Percentiles rank a stretch among this genome's conserved stretches.
Evolutionary conservation across 495 filamentous ascomycete genomes (phyloP).

Genomic region (Xylaria cubensis): DNA sequence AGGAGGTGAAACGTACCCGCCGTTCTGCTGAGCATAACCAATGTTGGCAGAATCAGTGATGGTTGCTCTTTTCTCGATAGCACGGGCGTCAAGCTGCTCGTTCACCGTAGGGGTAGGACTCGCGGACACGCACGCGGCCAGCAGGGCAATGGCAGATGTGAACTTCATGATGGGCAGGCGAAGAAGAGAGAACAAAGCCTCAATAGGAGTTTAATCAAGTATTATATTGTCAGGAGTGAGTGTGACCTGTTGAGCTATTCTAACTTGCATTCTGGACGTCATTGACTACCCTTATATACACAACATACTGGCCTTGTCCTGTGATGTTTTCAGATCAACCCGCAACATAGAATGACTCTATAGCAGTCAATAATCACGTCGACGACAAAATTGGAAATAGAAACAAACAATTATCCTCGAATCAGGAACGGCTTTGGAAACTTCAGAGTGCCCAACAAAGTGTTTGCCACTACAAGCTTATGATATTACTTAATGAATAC

Average conservation of each 20-base stretch:
- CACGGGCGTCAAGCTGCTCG: slow-evolving; percentile 58
- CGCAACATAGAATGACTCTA: neutral
- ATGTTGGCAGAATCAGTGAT: slow-evolving; percentile 39
- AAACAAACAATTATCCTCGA: slow-evolving; percentile 26
- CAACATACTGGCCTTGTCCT: neutral
- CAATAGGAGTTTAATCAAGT: neutral
- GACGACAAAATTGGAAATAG: neutral
- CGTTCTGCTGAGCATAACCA: slow-evolving; percentile 40
- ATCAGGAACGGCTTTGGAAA: neutral
- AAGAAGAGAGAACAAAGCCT: neutral
- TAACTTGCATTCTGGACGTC: neutral
- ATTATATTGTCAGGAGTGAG: neutral
- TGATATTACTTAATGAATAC: slow-evolving; percentile 11
- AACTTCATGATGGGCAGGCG: slow-evolving; percentile 34
- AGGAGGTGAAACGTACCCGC: slow-evolving; percentile 22
- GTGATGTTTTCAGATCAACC: neutral
- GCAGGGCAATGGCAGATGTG: slow-evolving; percentile 26
- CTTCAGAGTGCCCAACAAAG: neutral
- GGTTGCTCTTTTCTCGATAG: slow-evolving; percentile 54
- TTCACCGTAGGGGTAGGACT: slow-evolving; percentile 49
- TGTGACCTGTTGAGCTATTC: neutral
- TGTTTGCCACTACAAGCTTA: neutral
- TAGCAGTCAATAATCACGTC: neutral
- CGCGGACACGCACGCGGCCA: slow-evolving; percentile 34
- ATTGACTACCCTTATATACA: slow-evolving; percentile 17